Percentiles rank a stretch among this genome's conserved stretches.
Conservation (phyloP, 345 rosid genomes). For the Lumnitzera racemosa region DNA sequence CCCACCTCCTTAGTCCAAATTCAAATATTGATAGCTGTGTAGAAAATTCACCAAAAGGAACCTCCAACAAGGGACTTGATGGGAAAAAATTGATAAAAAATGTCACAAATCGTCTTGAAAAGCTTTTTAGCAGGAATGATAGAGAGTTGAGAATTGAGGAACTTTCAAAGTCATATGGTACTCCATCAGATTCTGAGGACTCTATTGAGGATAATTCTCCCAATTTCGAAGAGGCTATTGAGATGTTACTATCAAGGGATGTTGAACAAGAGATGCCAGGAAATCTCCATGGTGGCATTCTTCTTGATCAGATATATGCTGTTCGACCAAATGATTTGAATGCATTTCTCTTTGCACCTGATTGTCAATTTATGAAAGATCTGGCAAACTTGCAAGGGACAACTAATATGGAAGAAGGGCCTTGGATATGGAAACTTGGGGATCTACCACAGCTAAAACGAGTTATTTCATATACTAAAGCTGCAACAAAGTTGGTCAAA, state of each 20-base stretch:
- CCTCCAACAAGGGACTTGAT: constrained; percentile 29
- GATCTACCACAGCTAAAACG: constrained; percentile 35
- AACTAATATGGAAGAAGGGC: constrained; percentile 57
- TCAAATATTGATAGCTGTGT: constrained; percentile 22
- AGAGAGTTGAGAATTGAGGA: constrained; percentile 33
- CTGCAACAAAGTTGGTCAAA: constrained; percentile 73
- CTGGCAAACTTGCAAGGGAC: constrained; percentile 63
- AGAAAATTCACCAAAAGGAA: constrained; percentile 17
- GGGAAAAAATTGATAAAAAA: constrained; percentile 61
- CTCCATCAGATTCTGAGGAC: constrained; percentile 58
- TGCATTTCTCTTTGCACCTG: constrained; percentile 58
- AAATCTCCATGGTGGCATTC: constrained; percentile 64
- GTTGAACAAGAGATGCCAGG: constrained; percentile 50
- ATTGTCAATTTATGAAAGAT: constrained; percentile 59
- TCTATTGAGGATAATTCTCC: constrained; percentile 34
- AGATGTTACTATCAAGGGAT: constrained; percentile 39
- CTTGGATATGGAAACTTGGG: constrained; percentile 55
- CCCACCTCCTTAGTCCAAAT: constrained; percentile 19
- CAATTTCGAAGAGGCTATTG: constrained; percentile 58
- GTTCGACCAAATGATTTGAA: constrained; percentile 43
- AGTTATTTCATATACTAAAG: constrained; percentile 47
- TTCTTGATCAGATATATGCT: constrained; percentile 48
- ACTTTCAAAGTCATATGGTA: constrained; percentile 30
- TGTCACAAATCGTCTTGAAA: constrained; percentile 42
- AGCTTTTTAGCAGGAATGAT: constrained; percentile 50